Conservation (phyloP, 345 rosid genomes). For the Eucalyptus sideroxylon region DNA sequence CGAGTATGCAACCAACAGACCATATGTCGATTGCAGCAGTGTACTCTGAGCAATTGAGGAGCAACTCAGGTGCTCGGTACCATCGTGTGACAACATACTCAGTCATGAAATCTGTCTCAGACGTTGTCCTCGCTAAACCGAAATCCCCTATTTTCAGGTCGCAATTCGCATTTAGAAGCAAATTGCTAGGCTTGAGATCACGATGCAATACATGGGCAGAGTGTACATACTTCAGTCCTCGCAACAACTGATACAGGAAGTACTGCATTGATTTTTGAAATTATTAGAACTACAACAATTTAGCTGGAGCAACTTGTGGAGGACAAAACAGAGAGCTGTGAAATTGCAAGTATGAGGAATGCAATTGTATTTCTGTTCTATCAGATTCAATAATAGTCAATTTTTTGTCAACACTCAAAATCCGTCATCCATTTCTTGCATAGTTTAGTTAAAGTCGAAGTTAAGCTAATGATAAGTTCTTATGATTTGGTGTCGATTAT, state of each 20-base stretch:
- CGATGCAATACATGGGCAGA: conserved; percentile 74
- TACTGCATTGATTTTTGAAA: conserved; percentile 31
- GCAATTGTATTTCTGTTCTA: neutral
- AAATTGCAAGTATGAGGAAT: neutral
- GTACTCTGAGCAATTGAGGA: conserved; percentile 72
- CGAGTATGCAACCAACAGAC: conserved; percentile 83
- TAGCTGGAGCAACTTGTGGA: neutral
- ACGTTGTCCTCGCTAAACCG: conserved; percentile 74
- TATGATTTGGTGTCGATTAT: neutral
- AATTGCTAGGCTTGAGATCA: conserved; percentile 74
- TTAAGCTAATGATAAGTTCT: neutral
- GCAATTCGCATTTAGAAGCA: conserved; percentile 61
- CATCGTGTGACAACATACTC: conserved; percentile 80
- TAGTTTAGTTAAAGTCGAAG: neutral
- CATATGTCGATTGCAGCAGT: conserved; percentile 80
- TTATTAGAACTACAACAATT: neutral
- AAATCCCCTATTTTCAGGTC: conserved; percentile 81
- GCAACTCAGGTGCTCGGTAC: conserved; percentile 79
- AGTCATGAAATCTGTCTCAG: conserved; percentile 81
- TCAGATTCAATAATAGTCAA: neutral
- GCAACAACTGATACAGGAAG: conserved; percentile 58
- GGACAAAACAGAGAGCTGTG: neutral
- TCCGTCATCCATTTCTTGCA: neutral
- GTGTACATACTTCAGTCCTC: conserved; percentile 72
- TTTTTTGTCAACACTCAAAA: neutral